Base-by-base conservation (phyloP, 1,284 basidiomycete species). In the Filobasidium uniguttulatum region DNA sequence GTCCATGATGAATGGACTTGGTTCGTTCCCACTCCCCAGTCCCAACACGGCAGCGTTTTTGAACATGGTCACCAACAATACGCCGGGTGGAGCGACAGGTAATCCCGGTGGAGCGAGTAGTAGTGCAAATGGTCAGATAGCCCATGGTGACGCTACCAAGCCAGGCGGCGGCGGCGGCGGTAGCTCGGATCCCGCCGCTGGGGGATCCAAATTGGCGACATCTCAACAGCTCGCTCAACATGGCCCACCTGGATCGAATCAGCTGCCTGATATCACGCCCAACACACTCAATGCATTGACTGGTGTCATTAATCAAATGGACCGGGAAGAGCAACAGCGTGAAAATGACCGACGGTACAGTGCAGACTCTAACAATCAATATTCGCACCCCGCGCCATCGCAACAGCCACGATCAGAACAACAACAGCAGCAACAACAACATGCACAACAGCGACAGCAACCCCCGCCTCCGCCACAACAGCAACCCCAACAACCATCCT, bases 31-130 rank as follows among this genome's bases (percentile, higher is more conserved):
- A 2, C 81, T 84, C 31, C 81, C 87, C 0, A 84, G 83, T 41
- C 91, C 91, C 0, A 85, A 84, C 62, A 94, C 91, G 8, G 83
- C 87, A 4, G 89, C 90, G 10, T 87, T 96, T 70, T 78, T 96
- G 49, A 83, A 83, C 54, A 84, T 91, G 73, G 88, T 93, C 75
- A 86, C 83, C 58, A 82, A 81, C 60, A 75, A 74, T 50, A 71
- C 74, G 38, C 71, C 77, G 6, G 49, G 48, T 2, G 20, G 33
- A 20, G 15, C 28, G 17, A 23, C 49, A 7, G 48, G 47, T 25
- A 30, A 7, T 5, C 34, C 26, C 7, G 20, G 17, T 20, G 29
- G 7, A 8, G 33, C 30, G n/a, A 28, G 25, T 15, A 22, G 22
- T n/a, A 19, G 19, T 20, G 48, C 37, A 20, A 33, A 17, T 17